These are phyloP conservation scores for Penicillium sp. DNA, from an alignment of 2,329 filamentous ascomycete species.

Conservation along the genomic window DNA sequence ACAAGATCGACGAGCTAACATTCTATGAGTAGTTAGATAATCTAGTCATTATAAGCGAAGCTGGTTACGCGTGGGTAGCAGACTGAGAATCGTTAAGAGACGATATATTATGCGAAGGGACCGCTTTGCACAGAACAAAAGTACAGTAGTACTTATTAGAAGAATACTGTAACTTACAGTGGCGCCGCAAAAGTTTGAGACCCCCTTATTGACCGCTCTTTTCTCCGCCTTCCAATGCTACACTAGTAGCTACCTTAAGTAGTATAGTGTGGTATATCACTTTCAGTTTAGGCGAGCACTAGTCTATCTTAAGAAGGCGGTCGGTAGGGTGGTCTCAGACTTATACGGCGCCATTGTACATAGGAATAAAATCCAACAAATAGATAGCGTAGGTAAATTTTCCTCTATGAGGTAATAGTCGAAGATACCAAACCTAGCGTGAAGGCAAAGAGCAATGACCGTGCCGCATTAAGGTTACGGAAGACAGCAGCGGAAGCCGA, in stretches of 20 bases:
- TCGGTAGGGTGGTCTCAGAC: background rate
- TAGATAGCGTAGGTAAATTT: too few species aligned
- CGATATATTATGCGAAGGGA: background rate
- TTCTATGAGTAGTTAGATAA: background rate
- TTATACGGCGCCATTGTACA: too few species aligned
- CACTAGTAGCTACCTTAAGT: background rate
- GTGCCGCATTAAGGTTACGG: background rate
- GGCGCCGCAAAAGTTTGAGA: background rate
- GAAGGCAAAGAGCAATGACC: too few species aligned
- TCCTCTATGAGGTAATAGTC: too few species aligned
- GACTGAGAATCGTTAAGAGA: background rate
- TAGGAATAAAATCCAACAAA: too few species aligned
- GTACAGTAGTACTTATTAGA: background rate
- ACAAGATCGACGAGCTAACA: constrained; percentile 1
- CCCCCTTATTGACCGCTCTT: background rate
- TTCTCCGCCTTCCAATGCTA: background rate
- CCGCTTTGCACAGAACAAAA: background rate
- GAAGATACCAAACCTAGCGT: too few species aligned
- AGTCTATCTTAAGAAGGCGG: background rate
- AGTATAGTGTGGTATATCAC: background rate
- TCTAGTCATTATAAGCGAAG: background rate
- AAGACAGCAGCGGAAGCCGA: background rate
- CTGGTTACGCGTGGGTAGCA: background rate
- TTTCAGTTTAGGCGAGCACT: background rate
- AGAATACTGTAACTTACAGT: background rate